phyloP scores from a whole-genome alignment of 768 basidiomycete genomes.

The Hebeloma cylindrosporum region DNA sequence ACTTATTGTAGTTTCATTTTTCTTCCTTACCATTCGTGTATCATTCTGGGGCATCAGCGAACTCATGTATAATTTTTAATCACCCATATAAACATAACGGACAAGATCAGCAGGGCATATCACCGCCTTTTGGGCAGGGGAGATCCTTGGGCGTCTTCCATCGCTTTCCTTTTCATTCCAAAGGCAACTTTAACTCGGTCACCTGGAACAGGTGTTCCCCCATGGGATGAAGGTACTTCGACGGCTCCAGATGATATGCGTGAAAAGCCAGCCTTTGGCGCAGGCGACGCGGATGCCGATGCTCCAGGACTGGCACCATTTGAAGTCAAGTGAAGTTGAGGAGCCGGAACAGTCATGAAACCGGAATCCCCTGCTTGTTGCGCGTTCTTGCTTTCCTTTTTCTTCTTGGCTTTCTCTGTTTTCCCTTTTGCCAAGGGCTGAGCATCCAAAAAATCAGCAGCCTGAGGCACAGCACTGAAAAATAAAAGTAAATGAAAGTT shows the following conservation, averaged over 20 bases:
- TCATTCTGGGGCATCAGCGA: no score
- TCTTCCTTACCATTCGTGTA: not conserved
- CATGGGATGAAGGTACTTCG: slow-evolving; percentile 50
- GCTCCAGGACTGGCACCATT: slow-evolving; percentile 52
- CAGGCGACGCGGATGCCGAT: slow-evolving; percentile 56
- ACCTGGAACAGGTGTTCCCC: slow-evolving; percentile 56
- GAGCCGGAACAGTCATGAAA: slow-evolving; percentile 73
- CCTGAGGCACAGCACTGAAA: slow-evolving; percentile 82
- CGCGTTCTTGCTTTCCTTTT: slow-evolving; percentile 65
- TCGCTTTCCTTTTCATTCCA: slow-evolving; percentile 78
- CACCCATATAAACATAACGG: slow-evolving; percentile 3
- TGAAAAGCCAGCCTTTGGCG: slow-evolving; percentile 74
- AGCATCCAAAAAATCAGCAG: slow-evolving; percentile 74
- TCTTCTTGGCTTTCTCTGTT: slow-evolving; percentile 79
- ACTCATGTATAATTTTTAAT: slow-evolving; percentile 10
- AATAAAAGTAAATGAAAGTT: slow-evolving; percentile 10
- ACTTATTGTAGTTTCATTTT: slow-evolving; percentile 50
- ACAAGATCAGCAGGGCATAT: not conserved
- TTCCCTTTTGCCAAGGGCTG: slow-evolving; percentile 83
- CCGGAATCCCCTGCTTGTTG: slow-evolving; percentile 51
- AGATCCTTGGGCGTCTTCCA: slow-evolving; percentile 62
- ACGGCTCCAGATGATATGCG: slow-evolving; percentile 59
- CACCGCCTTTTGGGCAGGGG: slow-evolving; percentile 64
- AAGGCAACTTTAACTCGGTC: slow-evolving; percentile 78
- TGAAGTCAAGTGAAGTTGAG: slow-evolving; percentile 39